Base-by-base conservation (phyloP, 768 basidiomycete species). In the Tricholoma saponaceum region DNA sequence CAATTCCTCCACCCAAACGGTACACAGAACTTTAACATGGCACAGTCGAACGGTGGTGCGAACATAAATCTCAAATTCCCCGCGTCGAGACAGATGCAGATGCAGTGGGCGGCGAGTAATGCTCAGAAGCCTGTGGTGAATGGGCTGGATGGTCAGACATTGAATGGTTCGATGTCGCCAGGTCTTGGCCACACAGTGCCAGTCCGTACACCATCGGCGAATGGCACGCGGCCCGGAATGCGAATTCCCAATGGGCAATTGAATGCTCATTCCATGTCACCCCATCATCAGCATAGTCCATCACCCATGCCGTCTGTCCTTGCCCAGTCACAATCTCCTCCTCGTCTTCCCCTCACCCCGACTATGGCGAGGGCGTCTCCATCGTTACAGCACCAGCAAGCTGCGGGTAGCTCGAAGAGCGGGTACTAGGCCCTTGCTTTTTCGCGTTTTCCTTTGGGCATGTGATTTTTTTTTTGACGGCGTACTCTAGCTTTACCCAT, bases 341-440 rank as follows among this genome's bases (percentile, higher is more conserved):
- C 82, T 3, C 78, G 81, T 16, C 71, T 78, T 18, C 72, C 78
- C 14, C 73, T 80, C 56, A 79, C 80, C 1, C 79, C 83, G 6
- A 80, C 78, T 44, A 73, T 83, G 74, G 74, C 75, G 25, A 78
- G 81, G 70, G 72, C 79, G 28, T 83, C 83, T 2, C 83, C 84
- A 13, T 79, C 80, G 33, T 63, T 83, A 54, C 82, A 81, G 66
- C 81, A 81, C 57, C 82, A 83, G 61, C 81, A 82, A 63, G 70
- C 74, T 14, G 77, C 81, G 25, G 78, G 78, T 22, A 77, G 74
- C 58, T 79, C 77, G 51, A 80, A 83, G 69, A 79, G 75, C 62
- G 79, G 81, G 51, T 83, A 82, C 73, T 84, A 76, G 67, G 30
- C 18, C 6, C 58, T 65, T 60, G 51, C 37, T 52, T 59, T 39